A percentile compares a stretch with the other conserved stretches of the same genome.
phyloP scores from a whole-genome alignment of 2,329 filamentous ascomycete genomes.

The Aspergillus melleus region DNA sequence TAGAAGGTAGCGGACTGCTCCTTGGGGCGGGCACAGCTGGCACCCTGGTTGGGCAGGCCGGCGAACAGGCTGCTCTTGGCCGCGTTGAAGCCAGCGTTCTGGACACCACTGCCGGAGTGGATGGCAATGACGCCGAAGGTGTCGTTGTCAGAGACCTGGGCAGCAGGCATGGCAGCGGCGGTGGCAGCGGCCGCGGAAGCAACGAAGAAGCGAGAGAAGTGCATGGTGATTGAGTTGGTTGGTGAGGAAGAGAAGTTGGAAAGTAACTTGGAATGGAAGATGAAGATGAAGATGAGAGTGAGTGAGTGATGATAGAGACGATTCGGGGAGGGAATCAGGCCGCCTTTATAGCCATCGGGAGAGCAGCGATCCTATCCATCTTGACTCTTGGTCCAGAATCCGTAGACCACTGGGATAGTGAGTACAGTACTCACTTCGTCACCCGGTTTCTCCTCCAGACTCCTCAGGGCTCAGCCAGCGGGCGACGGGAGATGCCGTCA shows the following conservation, averaged over 20 bases:
- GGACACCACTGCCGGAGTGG: slow-evolving; percentile 51
- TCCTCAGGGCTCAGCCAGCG: too few relatives aligned
- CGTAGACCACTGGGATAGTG: too few relatives aligned
- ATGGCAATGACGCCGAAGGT: slow-evolving; percentile 54
- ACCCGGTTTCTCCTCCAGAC: too few relatives aligned
- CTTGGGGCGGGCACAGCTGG: slow-evolving; percentile 46
- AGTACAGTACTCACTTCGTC: too few relatives aligned
- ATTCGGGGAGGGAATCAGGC: not conserved
- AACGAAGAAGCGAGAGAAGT: slow-evolving; percentile 27
- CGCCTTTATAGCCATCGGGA: not conserved
- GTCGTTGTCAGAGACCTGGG: slow-evolving; percentile 22
- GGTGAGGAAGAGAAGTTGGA: not conserved
- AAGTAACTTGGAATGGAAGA: not conserved
- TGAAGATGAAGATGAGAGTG: not conserved
- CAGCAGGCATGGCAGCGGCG: slow-evolving; percentile 22
- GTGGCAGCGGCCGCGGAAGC: slow-evolving; percentile 32
- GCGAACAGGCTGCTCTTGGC: slow-evolving; percentile 46
- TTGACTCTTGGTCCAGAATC: too few relatives aligned
- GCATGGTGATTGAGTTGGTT: slow-evolving; percentile 21
- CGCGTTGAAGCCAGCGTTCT: slow-evolving; percentile 51
- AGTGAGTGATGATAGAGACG: not conserved
- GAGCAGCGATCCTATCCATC: not conserved
- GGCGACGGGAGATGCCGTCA: not conserved
- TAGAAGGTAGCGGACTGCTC: slow-evolving; percentile 52
- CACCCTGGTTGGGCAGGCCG: slow-evolving; percentile 47